phyloP scores from a whole-genome alignment of 192 early-diverging fungal species.

The Backusella macrospora region DNA sequence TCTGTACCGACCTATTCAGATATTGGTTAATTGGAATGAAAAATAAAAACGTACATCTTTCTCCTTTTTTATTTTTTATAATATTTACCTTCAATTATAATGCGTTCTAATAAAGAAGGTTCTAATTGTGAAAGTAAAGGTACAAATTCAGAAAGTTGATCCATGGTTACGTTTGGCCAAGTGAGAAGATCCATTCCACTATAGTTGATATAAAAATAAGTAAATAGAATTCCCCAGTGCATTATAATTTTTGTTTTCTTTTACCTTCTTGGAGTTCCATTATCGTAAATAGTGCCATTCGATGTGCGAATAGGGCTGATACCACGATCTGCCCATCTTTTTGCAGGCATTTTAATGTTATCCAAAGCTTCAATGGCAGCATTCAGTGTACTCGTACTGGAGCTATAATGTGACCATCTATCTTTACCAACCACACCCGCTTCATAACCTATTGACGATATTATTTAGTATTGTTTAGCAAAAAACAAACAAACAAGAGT shows the following conservation, averaged over 20 bases:
- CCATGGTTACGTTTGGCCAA: conserved; percentile 49
- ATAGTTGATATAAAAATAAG: background rate
- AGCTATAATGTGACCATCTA: conserved; percentile 48
- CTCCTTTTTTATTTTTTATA: background rate
- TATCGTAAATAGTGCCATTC: conserved; percentile 17
- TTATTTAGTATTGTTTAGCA: background rate
- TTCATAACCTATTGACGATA: conserved; percentile 44
- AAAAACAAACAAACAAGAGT: background rate
- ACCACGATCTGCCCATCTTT: conserved; percentile 55
- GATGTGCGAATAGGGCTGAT: conserved; percentile 19
- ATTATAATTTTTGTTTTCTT: background rate
- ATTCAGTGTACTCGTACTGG: conserved; percentile 49
- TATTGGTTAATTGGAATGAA: background rate
- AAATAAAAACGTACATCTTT: conserved; percentile 6
- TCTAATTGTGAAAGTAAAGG: conserved; percentile 57
- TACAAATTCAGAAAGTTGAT: conserved; percentile 52
- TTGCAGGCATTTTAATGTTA: conserved; percentile 49
- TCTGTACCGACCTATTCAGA: conserved; percentile 57
- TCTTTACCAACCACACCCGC: conserved; percentile 54
- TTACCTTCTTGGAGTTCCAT: conserved; percentile 33
- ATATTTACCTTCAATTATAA: conserved; percentile 58
- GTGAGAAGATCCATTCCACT: conserved; percentile 57
- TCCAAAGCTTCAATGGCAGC: conserved; percentile 54
- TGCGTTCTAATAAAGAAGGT: conserved; percentile 53
- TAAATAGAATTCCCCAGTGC: background rate